These are phyloP conservation scores for Pleochaeta shiraiana DNA, from an alignment of 2,329 filamentous ascomycete genomes.

Conservation along the genomic window DNA sequence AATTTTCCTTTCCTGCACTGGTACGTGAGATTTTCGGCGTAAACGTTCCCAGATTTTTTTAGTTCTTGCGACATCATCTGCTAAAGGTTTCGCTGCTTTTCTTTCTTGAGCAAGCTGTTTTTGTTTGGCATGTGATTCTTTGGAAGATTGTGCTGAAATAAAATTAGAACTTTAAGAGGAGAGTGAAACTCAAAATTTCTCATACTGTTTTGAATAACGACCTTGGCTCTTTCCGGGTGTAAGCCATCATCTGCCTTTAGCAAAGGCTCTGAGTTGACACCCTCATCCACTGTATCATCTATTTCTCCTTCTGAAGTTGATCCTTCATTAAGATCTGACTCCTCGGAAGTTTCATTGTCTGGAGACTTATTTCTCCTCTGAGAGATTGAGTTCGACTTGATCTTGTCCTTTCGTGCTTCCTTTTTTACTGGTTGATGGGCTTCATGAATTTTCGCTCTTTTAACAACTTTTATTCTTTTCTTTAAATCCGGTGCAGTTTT, in stretches of 20 bases:
- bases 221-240: constrained; percentile 18
- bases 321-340: constrained; percentile 19
- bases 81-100: constrained; percentile 80
- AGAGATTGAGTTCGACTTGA: no score
- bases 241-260: constrained; percentile 17
- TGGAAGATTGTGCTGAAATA: constrained; percentile 40
- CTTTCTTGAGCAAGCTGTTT: constrained; percentile 73
- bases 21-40: constrained; percentile 81
- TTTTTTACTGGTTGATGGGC: neutral
- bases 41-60: constrained; percentile 97
- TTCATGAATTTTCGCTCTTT: neutral
- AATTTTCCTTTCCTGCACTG: constrained; percentile 67
- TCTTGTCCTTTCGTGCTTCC: constrained; percentile 19
- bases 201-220: constrained; percentile 15
- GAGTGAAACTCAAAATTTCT: no score
- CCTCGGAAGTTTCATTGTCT: constrained; percentile 17
- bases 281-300: constrained; percentile 17
- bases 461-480: constrained; percentile 27
- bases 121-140: constrained; percentile 84
- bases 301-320: constrained; percentile 9
- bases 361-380: neutral
- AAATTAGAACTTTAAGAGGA: neutral
- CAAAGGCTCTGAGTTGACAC: constrained; percentile 20
- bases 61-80: constrained; percentile 66
- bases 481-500: constrained; percentile 26